Base-by-base conservation (phyloP, 805 yeast genomes). In the Candida ipomoeae region DNA sequence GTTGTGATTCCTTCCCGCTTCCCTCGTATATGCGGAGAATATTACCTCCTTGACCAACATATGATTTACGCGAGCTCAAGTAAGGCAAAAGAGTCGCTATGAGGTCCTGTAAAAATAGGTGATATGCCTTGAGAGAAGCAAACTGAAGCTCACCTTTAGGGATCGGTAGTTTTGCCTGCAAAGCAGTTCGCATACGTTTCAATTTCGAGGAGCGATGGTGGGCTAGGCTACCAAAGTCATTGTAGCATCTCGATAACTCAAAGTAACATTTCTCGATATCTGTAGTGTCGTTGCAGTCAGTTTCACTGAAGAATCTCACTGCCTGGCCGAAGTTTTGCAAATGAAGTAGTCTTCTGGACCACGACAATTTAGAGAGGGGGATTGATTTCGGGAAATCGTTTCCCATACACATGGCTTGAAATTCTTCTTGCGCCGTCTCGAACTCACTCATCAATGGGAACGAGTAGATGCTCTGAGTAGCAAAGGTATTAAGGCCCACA, bases 221-320 rank as follows among this genome's bases (percentile, higher is more conserved):
- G 5, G 51, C 57, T 46, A 53, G 44, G 5, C 33, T 29, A 10
- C 40, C 39, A 21, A 56, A 55, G 11, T 55, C 55, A 13, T 45
- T 41, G 38, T 49, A 53, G 43, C 54, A 53, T n/a, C 60, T 54
- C 2, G 59, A 47, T 6, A 56, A 36, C 35, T 55, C 59, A 23
- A 55, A 55, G 29, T 51, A 52, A 32, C 51, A 45, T n/a, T 38
- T 20, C 35, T 56, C 60, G n/a, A 55, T 35, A 31, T 32, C 33
- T 2, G 33, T 17, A 21, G 46, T 37, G n/a, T 38, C 44, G 11
- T 40, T 42, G 5, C 41, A 37, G 14, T 48, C 50, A 5, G 35
- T 17, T 8, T 18, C 29, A 17, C 34, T 29, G 39, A 50, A 54
- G 37, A 51, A 56, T 7, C 18, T 14, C 7, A 50, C 51, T 3